Evolutionary conservation across 176 grass and related monocot genomes (phyloP), one percentile per base, ranked within the genome.

Genomic region (Cenchrus purpureus): DNA sequence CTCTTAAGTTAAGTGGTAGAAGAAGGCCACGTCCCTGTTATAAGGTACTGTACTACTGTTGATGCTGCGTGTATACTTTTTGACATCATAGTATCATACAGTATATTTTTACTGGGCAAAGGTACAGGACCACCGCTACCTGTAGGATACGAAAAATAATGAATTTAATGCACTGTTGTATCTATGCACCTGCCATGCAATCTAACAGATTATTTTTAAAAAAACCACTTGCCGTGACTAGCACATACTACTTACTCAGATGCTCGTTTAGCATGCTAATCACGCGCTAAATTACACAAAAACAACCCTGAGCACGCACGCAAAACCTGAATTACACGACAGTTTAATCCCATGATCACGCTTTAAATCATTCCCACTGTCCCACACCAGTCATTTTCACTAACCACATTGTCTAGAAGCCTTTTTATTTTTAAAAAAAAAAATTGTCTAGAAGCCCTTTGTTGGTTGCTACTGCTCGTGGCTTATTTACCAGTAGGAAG

Each of bases 321-420:
- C 51, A 29, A 73, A 73, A 15, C 20, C n/a, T 28, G 28, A 51
- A 55, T 28, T 6, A 20, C 54, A 42, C 6, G 65, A 16, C 16
- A 22, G 11, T 59, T 64, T 6, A 7, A 16, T 25, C 51, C 5
- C 20, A 76, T 20, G 19, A 42, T 4, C 14, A 13, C 31, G 45
- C 20, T 65, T 37, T 17, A 42, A 50, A 53, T 29, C 16, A 3
- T 4, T 44, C 7, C 50, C 31, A 32, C 16, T 55, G 14, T 55
- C 15, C 53, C 16, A 37, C 54, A 57, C 4, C 10, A 59, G 52
- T 28, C 37, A 7, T 57, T 57, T 48, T 53, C 86, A 73, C 55
- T 68, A 61, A 56, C 54, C 61, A 20, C 19, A n/a, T 73, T 73
- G n/a, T 90, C 79, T 87, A 74, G 84, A 90, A 25, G 25, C 25